Evolutionary conservation across 2,329 filamentous ascomycete genomes (phyloP), one percentile per base, ranked within the genome.

Genomic region (Claviceps humidiphila): DNA sequence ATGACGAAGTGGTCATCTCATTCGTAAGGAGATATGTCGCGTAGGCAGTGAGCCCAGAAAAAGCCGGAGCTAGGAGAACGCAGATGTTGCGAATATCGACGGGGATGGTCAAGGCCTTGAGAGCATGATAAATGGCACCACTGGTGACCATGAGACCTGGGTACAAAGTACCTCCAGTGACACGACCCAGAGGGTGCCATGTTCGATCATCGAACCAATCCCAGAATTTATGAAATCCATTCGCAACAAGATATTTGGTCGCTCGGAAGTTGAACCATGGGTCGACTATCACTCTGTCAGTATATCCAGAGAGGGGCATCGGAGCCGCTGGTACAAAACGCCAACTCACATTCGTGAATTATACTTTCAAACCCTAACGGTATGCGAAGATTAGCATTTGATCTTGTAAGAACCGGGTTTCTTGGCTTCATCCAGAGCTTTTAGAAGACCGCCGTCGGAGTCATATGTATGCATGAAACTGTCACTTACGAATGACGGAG

Each of bases 171-270:
- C 93, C 93, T 71, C 93, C 93, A 55, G 93, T 98, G 66, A 98
- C 93, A 74, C 93, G 89, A 62, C 93, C 93, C 56, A 98, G 85
- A 62, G 93, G 93, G 72, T 98, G 91, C 93, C 93, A 98, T 81
- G 93, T 98, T 75, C 93, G 84, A 76, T 98, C 93, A 71, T 98
- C 93, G 66, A 98, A 98, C 93, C 93, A 98, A 70, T 98, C 91
- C 93, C 93, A 98, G 69, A 98, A 98, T 70, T 87, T 89, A 71
- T 95, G 94, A 74, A 98, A 97, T 63, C 93, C 93, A 82, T 98
- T 82, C 66, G 91, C 81, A 52, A 98, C 88, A 52, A 98, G 81
- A 66, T 98, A 97, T 72, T 97, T 97, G 53, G 93, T 97, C 59
- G 93, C 93, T 70, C 93, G 81, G 73, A 98, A 98, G 73, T 98